Evolutionary conservation across 768 basidiomycete species (phyloP).

Genomic region (Pleurotus citrinopileatus): DNA sequence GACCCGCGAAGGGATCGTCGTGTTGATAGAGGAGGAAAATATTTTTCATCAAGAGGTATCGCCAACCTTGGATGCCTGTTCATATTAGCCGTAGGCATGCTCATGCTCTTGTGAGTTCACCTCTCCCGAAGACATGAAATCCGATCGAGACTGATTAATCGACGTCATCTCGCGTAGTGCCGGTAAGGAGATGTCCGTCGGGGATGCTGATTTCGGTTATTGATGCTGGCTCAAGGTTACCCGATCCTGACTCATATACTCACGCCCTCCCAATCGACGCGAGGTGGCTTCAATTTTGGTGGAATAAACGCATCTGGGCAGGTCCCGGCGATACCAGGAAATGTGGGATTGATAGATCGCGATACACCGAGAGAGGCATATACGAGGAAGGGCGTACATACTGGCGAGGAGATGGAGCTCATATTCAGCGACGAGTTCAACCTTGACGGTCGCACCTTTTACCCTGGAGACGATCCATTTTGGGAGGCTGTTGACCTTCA

Average conservation of each 20-base stretch:
- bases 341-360: constrained; percentile 69
- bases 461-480: constrained; percentile 66
- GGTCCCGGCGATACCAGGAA: constrained; percentile 53
- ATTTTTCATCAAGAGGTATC: constrained; percentile 62
- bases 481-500: constrained; percentile 61
- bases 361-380: constrained; percentile 65
- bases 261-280: constrained; percentile 36
- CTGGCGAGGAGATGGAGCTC: constrained; percentile 43
- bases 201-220: constrained; percentile 12
- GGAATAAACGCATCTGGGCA: constrained; percentile 77
- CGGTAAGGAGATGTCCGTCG: constrained; percentile 25
- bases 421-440: constrained; percentile 88
- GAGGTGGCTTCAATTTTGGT: constrained; percentile 70
- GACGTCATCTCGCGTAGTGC: constrained; percentile 26
- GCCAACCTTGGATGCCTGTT: constrained; percentile 67
- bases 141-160: background rate
- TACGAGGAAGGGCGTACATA: constrained; percentile 49
- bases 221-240: constrained; percentile 31
- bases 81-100: constrained; percentile 43
- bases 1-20: constrained; percentile 51
- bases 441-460: constrained; percentile 65
- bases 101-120: constrained; percentile 56
- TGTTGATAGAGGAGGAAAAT: constrained; percentile 52
- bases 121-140: background rate
- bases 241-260: constrained; percentile 48